phyloP scores from a whole-genome alignment of 2,329 filamentous ascomycete genomes.

The Verticillium zaregamsianum region DNA sequence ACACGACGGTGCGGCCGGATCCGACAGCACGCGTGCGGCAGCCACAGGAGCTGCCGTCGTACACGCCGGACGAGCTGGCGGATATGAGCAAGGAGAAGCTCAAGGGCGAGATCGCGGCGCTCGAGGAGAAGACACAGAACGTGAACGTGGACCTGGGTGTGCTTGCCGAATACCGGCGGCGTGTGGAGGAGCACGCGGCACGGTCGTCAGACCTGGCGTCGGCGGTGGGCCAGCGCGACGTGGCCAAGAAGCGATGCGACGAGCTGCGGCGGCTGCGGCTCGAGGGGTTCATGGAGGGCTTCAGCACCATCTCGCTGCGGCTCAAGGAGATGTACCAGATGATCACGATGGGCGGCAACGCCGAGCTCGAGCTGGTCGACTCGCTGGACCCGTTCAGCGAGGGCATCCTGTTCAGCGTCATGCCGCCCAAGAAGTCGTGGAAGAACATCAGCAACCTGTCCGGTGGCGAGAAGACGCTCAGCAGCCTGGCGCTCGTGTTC shows the following conservation, averaged over 20 bases:
- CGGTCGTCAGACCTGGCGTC: constrained; percentile 80
- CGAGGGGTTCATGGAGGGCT: constrained; percentile 98
- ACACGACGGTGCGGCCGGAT: constrained; percentile 2
- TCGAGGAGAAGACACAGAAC: constrained; percentile 73
- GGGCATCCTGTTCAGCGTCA: constrained; percentile 94
- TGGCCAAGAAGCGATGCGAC: constrained; percentile 87
- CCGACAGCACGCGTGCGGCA: constrained; percentile 20
- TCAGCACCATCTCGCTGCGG: constrained; percentile 86
- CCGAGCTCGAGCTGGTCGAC: constrained; percentile 94
- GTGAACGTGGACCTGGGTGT: constrained; percentile 86
- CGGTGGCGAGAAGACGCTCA: constrained; percentile 95
- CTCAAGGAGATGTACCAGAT: constrained; percentile 99
- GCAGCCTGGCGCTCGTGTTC: constrained; percentile 92
- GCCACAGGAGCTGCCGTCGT: constrained; percentile 66
- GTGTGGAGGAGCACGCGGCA: constrained; percentile 76
- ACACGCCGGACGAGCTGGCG: constrained; percentile 66
- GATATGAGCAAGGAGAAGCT: constrained; percentile 61
- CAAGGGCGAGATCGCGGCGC: constrained; percentile 57
- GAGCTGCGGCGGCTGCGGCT: constrained; percentile 85
- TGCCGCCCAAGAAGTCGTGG: constrained; percentile 99
- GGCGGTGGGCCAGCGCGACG: constrained; percentile 74
- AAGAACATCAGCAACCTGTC: constrained; percentile 97
- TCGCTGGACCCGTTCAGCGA: constrained; percentile 95
- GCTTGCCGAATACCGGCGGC: constrained; percentile 79
- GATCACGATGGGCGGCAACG: constrained; percentile 99